These are phyloP conservation scores for Phytophthora colocasiae DNA, from an alignment of 352 stramenopile genomes.

Conservation along the genomic window DNA sequence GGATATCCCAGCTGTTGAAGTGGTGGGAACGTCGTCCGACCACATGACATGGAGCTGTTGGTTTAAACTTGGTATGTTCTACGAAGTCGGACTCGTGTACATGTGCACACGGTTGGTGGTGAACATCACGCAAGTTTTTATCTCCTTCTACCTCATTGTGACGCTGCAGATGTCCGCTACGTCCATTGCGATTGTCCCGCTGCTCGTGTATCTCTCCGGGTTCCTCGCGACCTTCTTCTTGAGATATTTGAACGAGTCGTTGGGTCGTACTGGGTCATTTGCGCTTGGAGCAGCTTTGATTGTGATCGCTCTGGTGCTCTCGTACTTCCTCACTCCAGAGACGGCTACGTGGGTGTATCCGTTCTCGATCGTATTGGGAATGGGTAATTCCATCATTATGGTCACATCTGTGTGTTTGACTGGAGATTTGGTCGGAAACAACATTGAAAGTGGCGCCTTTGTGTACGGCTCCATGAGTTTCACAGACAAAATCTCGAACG, in stretches of 20 bases:
- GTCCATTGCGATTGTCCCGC: constrained; percentile 83
- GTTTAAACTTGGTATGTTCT: constrained; percentile 86
- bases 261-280: constrained; percentile 79
- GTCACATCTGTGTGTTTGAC: constrained; percentile 87
- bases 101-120: constrained; percentile 90
- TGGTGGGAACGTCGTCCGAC: constrained; percentile 21
- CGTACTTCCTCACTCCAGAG: constrained; percentile 65
- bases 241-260: constrained; percentile 74
- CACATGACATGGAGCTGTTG: constrained; percentile 81
- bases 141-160: constrained; percentile 89
- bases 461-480: constrained; percentile 91
- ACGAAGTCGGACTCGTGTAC: constrained; percentile 87
- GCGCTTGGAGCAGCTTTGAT: constrained; percentile 63
- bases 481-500: constrained; percentile 90
- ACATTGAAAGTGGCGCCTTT: constrained; percentile 85
- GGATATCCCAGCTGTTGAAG: constrained; percentile 41
- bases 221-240: constrained; percentile 85
- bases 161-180: constrained; percentile 87
- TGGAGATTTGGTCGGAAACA: constrained; percentile 82
- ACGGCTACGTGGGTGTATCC: constrained; percentile 77
- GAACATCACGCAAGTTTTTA: constrained; percentile 89
- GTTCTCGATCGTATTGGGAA: constrained; percentile 75
- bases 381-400: constrained; percentile 91
- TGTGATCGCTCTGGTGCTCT: constrained; percentile 54
- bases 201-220: constrained; percentile 85